Evolutionary conservation across 768 basidiomycete species (phyloP), one percentile per base, ranked within the genome.

Genomic region (Pisolithus albus): DNA sequence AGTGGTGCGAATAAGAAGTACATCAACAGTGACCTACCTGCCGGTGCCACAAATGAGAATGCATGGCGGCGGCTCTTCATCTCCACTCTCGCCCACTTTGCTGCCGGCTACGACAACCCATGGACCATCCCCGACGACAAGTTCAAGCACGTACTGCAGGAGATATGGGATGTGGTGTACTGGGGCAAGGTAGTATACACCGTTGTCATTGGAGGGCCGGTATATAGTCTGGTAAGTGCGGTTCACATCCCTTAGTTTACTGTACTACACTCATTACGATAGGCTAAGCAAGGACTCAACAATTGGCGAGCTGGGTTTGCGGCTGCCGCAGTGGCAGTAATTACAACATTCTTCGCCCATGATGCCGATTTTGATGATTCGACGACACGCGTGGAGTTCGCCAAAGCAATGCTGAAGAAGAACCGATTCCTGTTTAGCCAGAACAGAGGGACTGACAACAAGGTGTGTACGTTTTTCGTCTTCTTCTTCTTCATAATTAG

Each of bases 391-490:
- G 16, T 24, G 5, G 50, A 51, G 34, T 51, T 51, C 37, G 8
- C 50, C 19, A 51, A 46, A 18, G 50, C 43, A 21, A 51, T 51
- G 50, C 50, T 51, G 5, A 38, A 46, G 43, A 36, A 26, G 45
- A 47, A 46, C 19, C 21, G 16, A 13, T 55, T 55, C n/a, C 28
- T 55, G 19, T 55, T 47, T 50, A 51, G 50, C 11, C 36, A 55
- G 26, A 55, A 55, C 37, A 44, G 18, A 48, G 50, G 50, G 18
- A 34, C 37, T 10, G 46, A 47, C 46, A 41, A 36, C 37, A 55
- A 55, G 54, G 50, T 48, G n/a, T 26, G 30, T 30, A 10, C 10
- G 3, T 30, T 8, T 30, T 30, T 30, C n/a, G n/a, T n/a, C 8
- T 30, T 9, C 8, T 30, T 30, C 10, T 30, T 30, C 30, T 30